A percentile compares a stretch with the other conserved stretches of the same genome.
Conservation (phyloP, 2,329 filamentous ascomycete genomes). For the Neonectria sp. region DNA sequence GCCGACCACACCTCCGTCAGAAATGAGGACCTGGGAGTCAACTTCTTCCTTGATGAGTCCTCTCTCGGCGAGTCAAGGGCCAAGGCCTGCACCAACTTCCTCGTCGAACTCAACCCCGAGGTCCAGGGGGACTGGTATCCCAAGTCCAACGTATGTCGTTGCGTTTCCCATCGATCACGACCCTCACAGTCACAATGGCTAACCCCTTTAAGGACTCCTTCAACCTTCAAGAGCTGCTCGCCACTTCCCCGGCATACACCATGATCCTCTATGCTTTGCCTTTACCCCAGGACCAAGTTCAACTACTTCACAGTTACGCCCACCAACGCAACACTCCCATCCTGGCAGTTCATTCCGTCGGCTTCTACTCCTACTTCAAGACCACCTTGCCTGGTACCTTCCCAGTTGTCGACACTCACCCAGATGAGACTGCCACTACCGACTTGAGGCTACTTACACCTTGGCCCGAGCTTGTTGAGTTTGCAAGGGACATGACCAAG, state of each 20-base stretch:
- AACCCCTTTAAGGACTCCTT: slow-evolving; percentile 47
- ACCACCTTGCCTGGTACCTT: slow-evolving; percentile 83
- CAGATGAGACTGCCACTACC: slow-evolving; percentile 85
- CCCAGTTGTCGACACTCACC: slow-evolving; percentile 96
- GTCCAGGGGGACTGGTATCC: slow-evolving; percentile 83
- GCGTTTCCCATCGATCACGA: background rate
- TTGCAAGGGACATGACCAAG: slow-evolving; percentile 76
- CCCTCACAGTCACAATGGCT: slow-evolving; percentile 1
- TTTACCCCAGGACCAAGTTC: slow-evolving; percentile 60
- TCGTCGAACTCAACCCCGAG: slow-evolving; percentile 93
- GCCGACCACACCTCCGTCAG: slow-evolving; percentile 84
- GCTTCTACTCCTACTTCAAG: slow-evolving; percentile 94
- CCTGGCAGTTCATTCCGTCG: slow-evolving; percentile 88
- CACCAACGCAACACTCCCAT: slow-evolving; percentile 77
- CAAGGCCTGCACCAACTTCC: slow-evolving; percentile 80
- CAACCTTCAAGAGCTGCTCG: slow-evolving; percentile 60
- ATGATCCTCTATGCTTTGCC: slow-evolving; percentile 70
- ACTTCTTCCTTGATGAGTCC: slow-evolving; percentile 93
- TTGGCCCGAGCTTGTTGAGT: slow-evolving; percentile 85
- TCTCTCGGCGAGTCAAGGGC: slow-evolving; percentile 85
- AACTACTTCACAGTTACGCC: slow-evolving; percentile 63
- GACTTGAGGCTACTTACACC: slow-evolving; percentile 88
- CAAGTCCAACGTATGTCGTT: slow-evolving; percentile 53
- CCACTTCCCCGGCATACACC: slow-evolving; percentile 61
- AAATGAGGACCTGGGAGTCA: slow-evolving; percentile 90